A percentile compares a stretch with the other conserved stretches of the same genome.
phyloP scores from a whole-genome alignment of 345 rosid genomes.

The Turnera subulata region DNA sequence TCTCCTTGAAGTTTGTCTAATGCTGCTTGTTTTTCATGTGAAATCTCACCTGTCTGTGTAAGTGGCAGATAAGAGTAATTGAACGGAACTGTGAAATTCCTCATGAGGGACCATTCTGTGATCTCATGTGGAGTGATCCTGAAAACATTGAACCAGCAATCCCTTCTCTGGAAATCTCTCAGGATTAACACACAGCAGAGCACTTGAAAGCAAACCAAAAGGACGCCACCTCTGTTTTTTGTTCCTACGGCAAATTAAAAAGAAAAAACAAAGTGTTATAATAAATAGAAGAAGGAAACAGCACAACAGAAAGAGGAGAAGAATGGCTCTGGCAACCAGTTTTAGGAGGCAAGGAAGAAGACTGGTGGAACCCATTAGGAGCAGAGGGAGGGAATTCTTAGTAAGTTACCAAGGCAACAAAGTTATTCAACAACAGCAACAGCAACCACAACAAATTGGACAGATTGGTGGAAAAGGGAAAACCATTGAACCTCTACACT shows the following conservation, averaged over 20 bases:
- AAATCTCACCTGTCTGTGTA: slow-evolving; percentile 5
- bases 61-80: slow-evolving; percentile 76
- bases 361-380: not conserved
- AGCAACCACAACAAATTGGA: not conserved
- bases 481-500: slow-evolving; percentile 40
- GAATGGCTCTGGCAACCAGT: slow-evolving; percentile 4
- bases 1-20: slow-evolving; percentile 1
- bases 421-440: not conserved
- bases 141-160: slow-evolving; percentile 98
- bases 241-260: no score
- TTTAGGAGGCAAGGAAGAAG: slow-evolving; percentile 12
- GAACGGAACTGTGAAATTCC: slow-evolving; percentile 98
- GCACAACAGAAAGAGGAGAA: no score
- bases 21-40: slow-evolving; percentile 13
- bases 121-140: slow-evolving; percentile 99
- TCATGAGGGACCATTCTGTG: slow-evolving; percentile 99
- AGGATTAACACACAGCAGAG: no score
- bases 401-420: slow-evolving; percentile 6
- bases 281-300: no score
- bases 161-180: no score
- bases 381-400: slow-evolving; percentile 1
- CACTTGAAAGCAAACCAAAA: no score
- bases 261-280: no score
- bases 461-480: not conserved
- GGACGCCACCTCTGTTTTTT: no score